Base-by-base conservation (phyloP, 331 rosid genomes). In the Dryas integrifolia region DNA sequence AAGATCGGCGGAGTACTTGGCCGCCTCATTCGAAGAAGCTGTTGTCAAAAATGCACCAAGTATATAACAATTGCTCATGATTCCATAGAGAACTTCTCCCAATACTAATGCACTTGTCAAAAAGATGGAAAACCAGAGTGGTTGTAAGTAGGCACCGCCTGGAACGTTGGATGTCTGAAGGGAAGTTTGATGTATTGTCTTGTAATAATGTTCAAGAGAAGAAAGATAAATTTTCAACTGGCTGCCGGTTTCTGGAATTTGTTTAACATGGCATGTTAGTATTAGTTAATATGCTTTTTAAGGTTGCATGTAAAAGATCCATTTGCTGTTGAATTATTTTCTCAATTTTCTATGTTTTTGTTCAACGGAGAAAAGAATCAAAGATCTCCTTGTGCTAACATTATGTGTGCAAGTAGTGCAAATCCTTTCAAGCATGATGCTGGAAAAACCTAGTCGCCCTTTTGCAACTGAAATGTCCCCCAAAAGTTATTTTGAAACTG, bases 1-100 rank as follows among this genome's bases (percentile, higher is more conserved):
- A 73, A 90, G 96, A 82, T 92, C 87, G 48, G 96, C 93, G 0
- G 90, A 90, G 79, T 86, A 88, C 79, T 80, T 90, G 76, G 97
- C 92, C 53, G 80, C 90, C n/a, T 86, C 97, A 13, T 73, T 94
- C 62, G 76, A 77, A 14, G 96, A 86, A 77, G 89, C 92, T 57
- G 44, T 72, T 57, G 44, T 72, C 44, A n/a, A 68, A 0, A 76
- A 45, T 39, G 82, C 82, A 50, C 78, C 88, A 70, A 84, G 73
- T 66, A 79, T 7, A 35, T 84, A 78, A 86, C 74, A 16, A 1
- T 18, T 56, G 24, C 24, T 47, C 62, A 65, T 2, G 44, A 24
- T 38, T 47, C 55, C 66, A 13, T 45, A 45, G 45, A 24, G 13
- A 66, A 30, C 24, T 24, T 13, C 21, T 3, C 2, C 12, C 10